phyloP scores from a whole-genome alignment of 148 eudicot genomes.

The Pharnaceum exiguum region DNA sequence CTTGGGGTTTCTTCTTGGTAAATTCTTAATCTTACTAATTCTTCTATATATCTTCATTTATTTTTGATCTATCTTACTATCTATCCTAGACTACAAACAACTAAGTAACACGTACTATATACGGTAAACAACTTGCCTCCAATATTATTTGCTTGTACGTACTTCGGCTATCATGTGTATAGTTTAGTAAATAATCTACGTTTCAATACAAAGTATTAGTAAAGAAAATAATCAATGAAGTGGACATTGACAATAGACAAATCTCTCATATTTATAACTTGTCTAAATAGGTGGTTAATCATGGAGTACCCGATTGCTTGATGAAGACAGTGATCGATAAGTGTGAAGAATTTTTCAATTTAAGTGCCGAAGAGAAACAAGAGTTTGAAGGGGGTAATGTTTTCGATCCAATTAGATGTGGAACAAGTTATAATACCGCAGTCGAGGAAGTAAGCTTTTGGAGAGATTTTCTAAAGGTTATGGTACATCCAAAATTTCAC shows the following conservation, averaged over 20 bases:
- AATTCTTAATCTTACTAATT: too few species aligned
- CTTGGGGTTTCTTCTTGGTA: conserved; percentile 31
- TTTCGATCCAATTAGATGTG: conserved; percentile 42
- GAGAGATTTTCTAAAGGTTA: conserved; percentile 44
- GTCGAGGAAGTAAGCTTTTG: conserved; percentile 35
- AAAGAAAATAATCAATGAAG: too few species aligned
- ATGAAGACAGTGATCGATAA: conserved; percentile 33
- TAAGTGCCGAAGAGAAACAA: conserved; percentile 44
- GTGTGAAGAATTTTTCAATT: conserved; percentile 34
- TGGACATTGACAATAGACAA: too few species aligned
- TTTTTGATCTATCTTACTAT: too few species aligned
- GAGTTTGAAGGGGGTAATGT: conserved; percentile 35
- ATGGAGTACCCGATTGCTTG: conserved; percentile 45
- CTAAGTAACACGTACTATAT: too few species aligned
- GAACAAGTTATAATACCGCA: conserved; percentile 40
- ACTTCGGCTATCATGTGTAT: too few species aligned
- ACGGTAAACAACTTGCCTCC: too few species aligned
- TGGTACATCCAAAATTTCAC: conserved; percentile 38
- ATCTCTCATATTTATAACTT: not conserved
- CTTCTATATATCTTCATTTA: too few species aligned
- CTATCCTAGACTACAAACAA: too few species aligned
- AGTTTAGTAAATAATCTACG: too few species aligned
- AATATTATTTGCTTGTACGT: too few species aligned
- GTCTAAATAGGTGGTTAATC: conserved; percentile 50
- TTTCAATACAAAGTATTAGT: too few species aligned